Evolutionary conservation across 2,329 filamentous ascomycete species (phyloP), one percentile per base, ranked within the genome.

Genomic region (Cladosporium sp.): DNA sequence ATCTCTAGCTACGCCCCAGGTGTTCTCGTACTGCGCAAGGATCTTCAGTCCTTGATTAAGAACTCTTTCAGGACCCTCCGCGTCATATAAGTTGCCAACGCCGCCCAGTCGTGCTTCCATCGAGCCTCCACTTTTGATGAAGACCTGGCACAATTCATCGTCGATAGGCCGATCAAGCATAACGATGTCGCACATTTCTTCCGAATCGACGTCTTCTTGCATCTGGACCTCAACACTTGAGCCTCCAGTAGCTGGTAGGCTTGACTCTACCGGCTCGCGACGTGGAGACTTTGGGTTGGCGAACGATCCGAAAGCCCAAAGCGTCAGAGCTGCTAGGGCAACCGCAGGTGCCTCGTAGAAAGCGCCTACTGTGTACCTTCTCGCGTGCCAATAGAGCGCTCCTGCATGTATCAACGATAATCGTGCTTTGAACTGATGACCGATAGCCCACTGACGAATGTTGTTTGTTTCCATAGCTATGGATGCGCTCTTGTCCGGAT

Each of bases 331-430:
- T 2, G 84, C 85, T 63, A 89, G 84, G 62, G 87, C 85, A 0
- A 89, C 78, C 0, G 82, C 82, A 3, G 89, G 80, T 0, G 86
- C 83, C 63, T 84, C 82, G 68, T 89, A 88, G 60, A 81, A 80
- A 10, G 73, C 75, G 61, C 75, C 75, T 1, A 73, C 71, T 2
- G 76, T 77, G 62, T 78, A 82, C 13, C 78, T 72, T 19, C 79
- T 74, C 0, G 82, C 70, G 58, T 83, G 78, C 77, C 79, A 82
- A 58, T 81, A 78, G 0, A 78, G 66, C 3, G 75, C 75, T 2
- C 80, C 81, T 3, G 79, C 78, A 61, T 83, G 81, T 7, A 83
- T 75, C 36, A 80, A 74, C n/a, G 79, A 77, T 1, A 83, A 70
- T n/a, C 80, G 74, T n/a, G 80, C 80, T 69, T 83, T 83, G 65